Evolutionary conservation across 192 early-diverging fungal species (phyloP).

Genomic region (Coemansia sp.): DNA sequence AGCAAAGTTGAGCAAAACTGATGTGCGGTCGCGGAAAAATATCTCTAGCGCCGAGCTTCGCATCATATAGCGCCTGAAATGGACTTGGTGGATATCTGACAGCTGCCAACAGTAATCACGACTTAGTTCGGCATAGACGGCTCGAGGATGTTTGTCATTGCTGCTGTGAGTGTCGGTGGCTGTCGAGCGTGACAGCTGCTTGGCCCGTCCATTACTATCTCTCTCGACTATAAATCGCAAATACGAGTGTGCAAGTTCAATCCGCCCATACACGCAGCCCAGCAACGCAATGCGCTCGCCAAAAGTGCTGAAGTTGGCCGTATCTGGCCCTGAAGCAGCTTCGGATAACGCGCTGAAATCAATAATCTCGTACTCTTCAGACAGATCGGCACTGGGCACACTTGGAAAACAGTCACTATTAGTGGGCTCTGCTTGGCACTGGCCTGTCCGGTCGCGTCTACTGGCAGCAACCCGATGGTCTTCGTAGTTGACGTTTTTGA

Average conservation of each 20-base stretch:
- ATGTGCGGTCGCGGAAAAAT: slow-evolving; percentile 42
- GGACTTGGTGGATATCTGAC: slow-evolving; percentile 31
- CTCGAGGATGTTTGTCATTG: slow-evolving; percentile 1
- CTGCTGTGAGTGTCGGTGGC: too few species aligned
- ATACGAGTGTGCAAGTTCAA: slow-evolving; percentile 29
- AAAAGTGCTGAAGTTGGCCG: slow-evolving; percentile 18
- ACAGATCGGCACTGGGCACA: slow-evolving; percentile 10
- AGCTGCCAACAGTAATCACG: slow-evolving; percentile 38
- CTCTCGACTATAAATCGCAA: slow-evolving; percentile 36
- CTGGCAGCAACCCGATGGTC: slow-evolving; percentile 29
- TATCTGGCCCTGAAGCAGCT: slow-evolving; percentile 13
- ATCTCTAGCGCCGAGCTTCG: slow-evolving; percentile 44
- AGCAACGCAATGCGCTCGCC: slow-evolving; percentile 36
- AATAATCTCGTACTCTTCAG: background rate
- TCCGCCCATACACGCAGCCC: slow-evolving; percentile 25
- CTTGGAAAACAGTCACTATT: background rate
- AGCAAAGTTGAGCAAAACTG: slow-evolving; percentile 33
- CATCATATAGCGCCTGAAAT: slow-evolving; percentile 45
- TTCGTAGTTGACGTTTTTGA: slow-evolving; percentile 18
- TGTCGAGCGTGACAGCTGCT: background rate
- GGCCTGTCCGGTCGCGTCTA: slow-evolving; percentile 32
- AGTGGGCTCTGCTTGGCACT: background rate
- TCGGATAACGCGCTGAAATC: slow-evolving; percentile 16
- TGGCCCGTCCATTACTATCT: slow-evolving; percentile 10
- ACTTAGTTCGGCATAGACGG: slow-evolving; percentile 31